Evolutionary conservation across 2,329 filamentous ascomycete genomes (phyloP).

Genomic region (Pseudocercospora vitis): DNA sequence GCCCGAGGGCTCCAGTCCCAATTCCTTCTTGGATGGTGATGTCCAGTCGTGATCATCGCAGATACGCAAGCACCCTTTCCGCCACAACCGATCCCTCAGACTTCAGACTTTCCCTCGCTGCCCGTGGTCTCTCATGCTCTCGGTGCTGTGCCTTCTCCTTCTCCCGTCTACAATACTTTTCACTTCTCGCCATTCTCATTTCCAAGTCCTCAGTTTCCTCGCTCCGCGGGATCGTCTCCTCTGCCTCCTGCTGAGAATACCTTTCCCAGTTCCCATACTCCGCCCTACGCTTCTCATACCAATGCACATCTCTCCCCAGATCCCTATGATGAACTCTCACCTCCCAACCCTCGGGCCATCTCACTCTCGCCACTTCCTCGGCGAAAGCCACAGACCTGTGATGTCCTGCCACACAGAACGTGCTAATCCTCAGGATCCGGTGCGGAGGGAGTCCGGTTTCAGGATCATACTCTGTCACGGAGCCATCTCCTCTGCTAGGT

Average conservation of each 20-base stretch:
- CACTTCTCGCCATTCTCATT: not conserved
- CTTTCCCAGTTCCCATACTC: not conserved
- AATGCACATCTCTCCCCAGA: not conserved
- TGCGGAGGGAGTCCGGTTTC: not conserved
- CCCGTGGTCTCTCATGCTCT: not conserved
- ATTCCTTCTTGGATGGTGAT: no score
- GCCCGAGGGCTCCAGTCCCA: no score
- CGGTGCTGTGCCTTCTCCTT: not conserved
- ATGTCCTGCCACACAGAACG: conserved; percentile 1
- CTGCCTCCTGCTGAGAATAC: not conserved
- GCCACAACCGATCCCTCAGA: not conserved
- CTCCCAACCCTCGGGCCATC: not conserved
- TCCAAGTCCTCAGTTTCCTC: no score
- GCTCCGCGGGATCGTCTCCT: not conserved
- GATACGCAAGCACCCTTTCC: not conserved
- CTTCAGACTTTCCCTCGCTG: not conserved
- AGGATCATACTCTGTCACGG: not conserved
- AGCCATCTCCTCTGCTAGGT: not conserved
- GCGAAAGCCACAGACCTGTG: not conserved
- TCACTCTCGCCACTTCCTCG: not conserved
- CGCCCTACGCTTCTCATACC: not conserved
- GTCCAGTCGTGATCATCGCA: no score
- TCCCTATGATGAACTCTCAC: not conserved
- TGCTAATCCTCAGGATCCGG: not conserved
- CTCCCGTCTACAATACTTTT: not conserved